Percentiles rank a stretch among this genome's conserved stretches.
Conservation (phyloP, 2,329 filamentous ascomycete genomes). For the Septoria petroselini region DNA sequence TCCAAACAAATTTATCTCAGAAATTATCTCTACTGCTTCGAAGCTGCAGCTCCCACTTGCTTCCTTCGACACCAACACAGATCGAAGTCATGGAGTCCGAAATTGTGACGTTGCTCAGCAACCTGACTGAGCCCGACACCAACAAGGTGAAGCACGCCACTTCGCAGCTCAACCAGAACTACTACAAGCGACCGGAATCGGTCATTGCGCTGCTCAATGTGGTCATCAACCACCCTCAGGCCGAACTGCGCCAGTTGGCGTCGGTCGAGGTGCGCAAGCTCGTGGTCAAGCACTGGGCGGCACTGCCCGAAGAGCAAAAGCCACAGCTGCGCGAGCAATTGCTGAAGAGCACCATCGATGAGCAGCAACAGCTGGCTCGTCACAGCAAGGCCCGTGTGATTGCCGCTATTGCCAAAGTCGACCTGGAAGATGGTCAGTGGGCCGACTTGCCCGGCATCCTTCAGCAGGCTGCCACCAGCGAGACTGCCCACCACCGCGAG, state of each 20-base stretch:
- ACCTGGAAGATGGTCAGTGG: constrained; percentile 86
- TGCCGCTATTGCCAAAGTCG: constrained; percentile 78
- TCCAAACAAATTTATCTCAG: too few relatives aligned
- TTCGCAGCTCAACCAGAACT: constrained; percentile 84
- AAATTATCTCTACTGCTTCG: too few relatives aligned
- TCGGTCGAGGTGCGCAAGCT: constrained; percentile 85
- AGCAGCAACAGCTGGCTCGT: constrained; percentile 71
- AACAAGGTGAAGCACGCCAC: constrained; percentile 76
- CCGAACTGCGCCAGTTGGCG: constrained; percentile 79
- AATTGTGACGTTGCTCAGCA: constrained; percentile 82
- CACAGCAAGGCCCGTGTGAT: constrained; percentile 87
- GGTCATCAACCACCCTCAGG: constrained; percentile 70
- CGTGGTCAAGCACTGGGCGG: constrained; percentile 80
- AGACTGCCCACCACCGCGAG: constrained; percentile 75
- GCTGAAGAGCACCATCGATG: constrained; percentile 76
- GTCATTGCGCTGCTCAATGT: constrained; percentile 85
- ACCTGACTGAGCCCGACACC: constrained; percentile 84
- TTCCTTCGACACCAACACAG: not conserved
- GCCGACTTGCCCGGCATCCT: constrained; percentile 74
- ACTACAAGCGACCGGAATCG: constrained; percentile 81
- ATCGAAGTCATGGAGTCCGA: constrained; percentile 67
- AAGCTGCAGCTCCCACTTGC: too few relatives aligned
- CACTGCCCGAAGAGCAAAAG: constrained; percentile 72
- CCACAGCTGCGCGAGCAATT: constrained; percentile 75
- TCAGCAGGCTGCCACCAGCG: constrained; percentile 72